phyloP scores from a whole-genome alignment of 2,329 filamentous ascomycete species.

The Claviceps cyperi region DNA sequence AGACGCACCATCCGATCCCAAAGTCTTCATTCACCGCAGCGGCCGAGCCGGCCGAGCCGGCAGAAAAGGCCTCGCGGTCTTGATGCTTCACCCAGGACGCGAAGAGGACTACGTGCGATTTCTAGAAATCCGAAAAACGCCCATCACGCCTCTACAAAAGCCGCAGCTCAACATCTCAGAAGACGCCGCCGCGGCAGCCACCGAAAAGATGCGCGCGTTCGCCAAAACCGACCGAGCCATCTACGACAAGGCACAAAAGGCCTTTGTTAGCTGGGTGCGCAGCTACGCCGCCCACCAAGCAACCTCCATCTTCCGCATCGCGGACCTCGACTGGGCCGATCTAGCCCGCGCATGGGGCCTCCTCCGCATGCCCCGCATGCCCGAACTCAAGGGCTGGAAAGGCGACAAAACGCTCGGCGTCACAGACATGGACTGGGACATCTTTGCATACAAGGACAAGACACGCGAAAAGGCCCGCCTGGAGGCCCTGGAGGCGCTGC shows the following conservation, averaged over 20 bases:
- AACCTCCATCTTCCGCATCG: constrained; percentile 73
- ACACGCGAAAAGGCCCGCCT: constrained; percentile 50
- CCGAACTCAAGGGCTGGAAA: constrained; percentile 63
- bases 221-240: constrained; percentile 40
- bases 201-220: constrained; percentile 45
- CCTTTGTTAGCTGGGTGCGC: constrained; percentile 86
- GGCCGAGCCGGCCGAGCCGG: constrained; percentile 84
- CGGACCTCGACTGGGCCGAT: constrained; percentile 73
- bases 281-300: constrained; percentile 87
- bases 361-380: constrained; percentile 81
- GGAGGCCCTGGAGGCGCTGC: constrained; percentile 37
- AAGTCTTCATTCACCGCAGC: constrained; percentile 88
- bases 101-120: constrained; percentile 89
- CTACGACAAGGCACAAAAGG: constrained; percentile 79
- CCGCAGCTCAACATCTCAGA: constrained; percentile 44
- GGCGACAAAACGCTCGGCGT: constrained; percentile 51
- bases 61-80: constrained; percentile 67
- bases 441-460: constrained; percentile 59
- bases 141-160: constrained; percentile 48
- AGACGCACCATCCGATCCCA: constrained; percentile 71
- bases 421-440: constrained; percentile 50
- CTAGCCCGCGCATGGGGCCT: constrained; percentile 75
- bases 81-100: constrained; percentile 69
- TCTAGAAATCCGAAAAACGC: constrained; percentile 74
- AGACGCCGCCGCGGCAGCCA: constrained; percentile 42